Evolutionary conservation across 1,284 basidiomycete species (phyloP).

Genomic region (Naganishia albida): DNA sequence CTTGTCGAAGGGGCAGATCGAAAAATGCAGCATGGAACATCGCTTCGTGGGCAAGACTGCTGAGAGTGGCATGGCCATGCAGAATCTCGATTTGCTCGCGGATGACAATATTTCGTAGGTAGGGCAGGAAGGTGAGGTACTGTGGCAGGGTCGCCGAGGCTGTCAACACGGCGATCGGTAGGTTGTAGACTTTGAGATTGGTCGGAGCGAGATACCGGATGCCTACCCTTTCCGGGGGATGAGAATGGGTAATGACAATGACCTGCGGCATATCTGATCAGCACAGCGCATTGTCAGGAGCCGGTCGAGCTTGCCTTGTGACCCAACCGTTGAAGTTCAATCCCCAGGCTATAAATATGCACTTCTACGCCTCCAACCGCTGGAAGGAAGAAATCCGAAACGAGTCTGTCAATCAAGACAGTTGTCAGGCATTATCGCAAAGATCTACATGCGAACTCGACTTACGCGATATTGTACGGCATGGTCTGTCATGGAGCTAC

Average conservation of each 20-base stretch:
- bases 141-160: conserved; percentile 91
- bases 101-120: conserved; percentile 82
- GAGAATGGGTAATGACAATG: conserved; percentile 90
- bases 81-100: conserved; percentile 85
- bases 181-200: conserved; percentile 88
- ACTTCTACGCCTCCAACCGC: conserved; percentile 94
- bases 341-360: conserved; percentile 89
- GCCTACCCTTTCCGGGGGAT: conserved; percentile 79
- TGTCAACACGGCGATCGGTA: conserved; percentile 79
- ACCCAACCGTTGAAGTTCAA: conserved; percentile 76
- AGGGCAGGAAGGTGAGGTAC: conserved; percentile 88
- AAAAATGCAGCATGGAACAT: conserved; percentile 84
- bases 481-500: background rate
- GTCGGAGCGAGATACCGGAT: conserved; percentile 77
- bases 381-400: conserved; percentile 93
- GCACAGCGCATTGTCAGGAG: conserved; percentile 10
- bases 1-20: conserved; percentile 53
- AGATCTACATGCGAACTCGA: background rate
- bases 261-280: conserved; percentile 60
- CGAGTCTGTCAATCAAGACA: conserved; percentile 61
- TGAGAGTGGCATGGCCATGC: conserved; percentile 89
- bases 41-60: conserved; percentile 86
- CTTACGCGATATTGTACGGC: conserved; percentile 30
- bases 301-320: conserved; percentile 67
- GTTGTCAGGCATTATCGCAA: background rate